phyloP scores from a whole-genome alignment of 192 early-diverging fungal genomes.

The Mortierella hygrophila region DNA sequence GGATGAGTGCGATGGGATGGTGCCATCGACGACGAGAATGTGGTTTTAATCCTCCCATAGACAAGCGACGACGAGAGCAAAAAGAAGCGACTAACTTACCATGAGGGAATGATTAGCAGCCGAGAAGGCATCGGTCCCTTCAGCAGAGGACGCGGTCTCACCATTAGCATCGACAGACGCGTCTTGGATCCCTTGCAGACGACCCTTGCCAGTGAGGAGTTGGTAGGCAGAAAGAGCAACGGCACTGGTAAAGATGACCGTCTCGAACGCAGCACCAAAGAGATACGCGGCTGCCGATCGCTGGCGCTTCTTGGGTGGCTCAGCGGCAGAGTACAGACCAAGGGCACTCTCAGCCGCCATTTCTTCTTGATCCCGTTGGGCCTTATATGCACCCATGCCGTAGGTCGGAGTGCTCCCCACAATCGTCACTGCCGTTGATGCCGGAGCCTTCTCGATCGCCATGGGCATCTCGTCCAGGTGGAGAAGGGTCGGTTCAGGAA shows the following conservation, averaged over 20 bases:
- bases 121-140: background rate
- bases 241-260: constrained; percentile 58
- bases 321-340: constrained; percentile 12
- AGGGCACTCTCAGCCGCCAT: background rate
- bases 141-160: background rate
- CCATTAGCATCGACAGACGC: background rate
- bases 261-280: constrained; percentile 51
- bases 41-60: background rate
- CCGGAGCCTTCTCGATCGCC: constrained; percentile 6
- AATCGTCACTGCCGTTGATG: constrained; percentile 38
- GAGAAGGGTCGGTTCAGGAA: constrained; percentile 1
- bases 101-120: background rate
- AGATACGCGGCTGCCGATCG: constrained; percentile 44
- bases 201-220: constrained; percentile 47
- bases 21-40: background rate
- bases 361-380: constrained; percentile 10
- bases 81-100: constrained; percentile 14
- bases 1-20: background rate
- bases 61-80: background rate
- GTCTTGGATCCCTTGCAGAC: background rate
- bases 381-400: constrained; percentile 32
- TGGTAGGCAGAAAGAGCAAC: constrained; percentile 56
- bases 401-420: constrained; percentile 37
- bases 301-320: constrained; percentile 48
- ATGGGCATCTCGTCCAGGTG: constrained; percentile 2